These are phyloP conservation scores for Arabis alpina DNA, from an alignment of 345 rosid species.

Conservation along the genomic window DNA sequence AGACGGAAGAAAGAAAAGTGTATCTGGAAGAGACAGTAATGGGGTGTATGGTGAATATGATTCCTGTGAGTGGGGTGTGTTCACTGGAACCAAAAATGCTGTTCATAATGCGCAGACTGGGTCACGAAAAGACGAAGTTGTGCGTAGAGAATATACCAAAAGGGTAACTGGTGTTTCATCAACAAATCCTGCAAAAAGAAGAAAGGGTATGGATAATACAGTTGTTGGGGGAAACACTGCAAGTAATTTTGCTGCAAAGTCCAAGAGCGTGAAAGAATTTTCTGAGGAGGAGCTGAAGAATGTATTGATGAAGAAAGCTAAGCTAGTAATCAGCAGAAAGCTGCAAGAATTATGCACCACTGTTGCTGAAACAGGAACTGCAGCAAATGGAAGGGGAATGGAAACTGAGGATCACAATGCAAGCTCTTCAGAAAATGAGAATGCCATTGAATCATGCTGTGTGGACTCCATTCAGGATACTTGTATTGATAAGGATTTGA, in stretches of 20 bases:
- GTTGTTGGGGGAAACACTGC: constrained; percentile 38
- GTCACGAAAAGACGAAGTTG: constrained; percentile 59
- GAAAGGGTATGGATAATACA: constrained; percentile 53
- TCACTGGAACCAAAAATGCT: constrained; percentile 48
- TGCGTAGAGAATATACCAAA: constrained; percentile 56
- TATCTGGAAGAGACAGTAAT: constrained; percentile 34
- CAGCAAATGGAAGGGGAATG: constrained; percentile 6
- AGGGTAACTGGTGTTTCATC: constrained; percentile 41
- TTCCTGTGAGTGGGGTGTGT: constrained; percentile 43
- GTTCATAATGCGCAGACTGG: constrained; percentile 58
- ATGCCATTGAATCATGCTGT: constrained; percentile 19
- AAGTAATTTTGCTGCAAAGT: constrained; percentile 36
- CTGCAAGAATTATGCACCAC: constrained; percentile 46
- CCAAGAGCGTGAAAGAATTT: constrained; percentile 46
- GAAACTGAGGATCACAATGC: constrained; percentile 34
- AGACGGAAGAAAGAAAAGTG: constrained; percentile 38
- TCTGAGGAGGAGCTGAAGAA: constrained; percentile 51
- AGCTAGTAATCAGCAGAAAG: constrained; percentile 45
- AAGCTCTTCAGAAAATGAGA: constrained; percentile 32
- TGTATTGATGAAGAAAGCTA: constrained; percentile 56
- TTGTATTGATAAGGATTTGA: constrained; percentile 35
- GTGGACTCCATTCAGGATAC: constrained; percentile 21
- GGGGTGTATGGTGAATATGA: constrained; percentile 42
- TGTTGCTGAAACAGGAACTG: constrained; percentile 28
- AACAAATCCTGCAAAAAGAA: constrained; percentile 48